These are phyloP conservation scores for Cryptococcus floricola DNA, from an alignment of 1,284 basidiomycete genomes.

Conservation along the genomic window DNA sequence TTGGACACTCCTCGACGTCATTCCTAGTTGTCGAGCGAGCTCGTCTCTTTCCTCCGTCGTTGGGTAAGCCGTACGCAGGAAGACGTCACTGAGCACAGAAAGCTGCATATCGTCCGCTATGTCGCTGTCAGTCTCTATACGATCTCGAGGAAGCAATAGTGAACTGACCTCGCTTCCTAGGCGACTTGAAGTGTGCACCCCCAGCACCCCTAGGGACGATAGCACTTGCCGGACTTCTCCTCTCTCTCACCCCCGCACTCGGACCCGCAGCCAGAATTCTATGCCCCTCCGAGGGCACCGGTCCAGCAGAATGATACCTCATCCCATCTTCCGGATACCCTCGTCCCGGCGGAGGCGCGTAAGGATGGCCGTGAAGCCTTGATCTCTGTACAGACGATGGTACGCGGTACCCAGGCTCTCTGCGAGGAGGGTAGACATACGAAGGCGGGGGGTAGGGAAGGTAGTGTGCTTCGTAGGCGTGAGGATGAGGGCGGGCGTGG, in stretches of 20 bases:
- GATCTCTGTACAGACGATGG: conserved; percentile 6
- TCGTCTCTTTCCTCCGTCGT: conserved; percentile 28
- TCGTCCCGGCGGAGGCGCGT: conserved; percentile 6
- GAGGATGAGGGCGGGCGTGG: background rate
- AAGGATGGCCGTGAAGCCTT: conserved; percentile 18
- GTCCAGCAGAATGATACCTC: background rate
- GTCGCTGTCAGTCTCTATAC: background rate
- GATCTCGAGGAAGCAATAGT: background rate
- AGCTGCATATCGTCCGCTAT: conserved; percentile 28
- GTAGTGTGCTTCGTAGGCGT: background rate
- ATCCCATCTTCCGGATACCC: background rate
- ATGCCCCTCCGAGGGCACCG: background rate
- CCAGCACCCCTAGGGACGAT: conserved; percentile 1
- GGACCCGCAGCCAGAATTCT: background rate
- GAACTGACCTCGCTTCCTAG: conserved; percentile 25
- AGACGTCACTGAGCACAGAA: conserved; percentile 19
- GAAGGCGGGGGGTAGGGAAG: background rate
- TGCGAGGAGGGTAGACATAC: background rate
- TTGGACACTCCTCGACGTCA: conserved; percentile 34
- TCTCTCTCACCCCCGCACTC: background rate
- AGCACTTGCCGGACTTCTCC: conserved; percentile 12
- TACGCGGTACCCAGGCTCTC: background rate
- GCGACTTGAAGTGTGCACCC: conserved; percentile 15
- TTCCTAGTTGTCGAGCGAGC: conserved; percentile 26
- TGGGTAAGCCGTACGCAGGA: conserved; percentile 26